Base-by-base conservation (phyloP, 2,329 filamentous ascomycete species). In the Grosmannia huntii region DNA sequence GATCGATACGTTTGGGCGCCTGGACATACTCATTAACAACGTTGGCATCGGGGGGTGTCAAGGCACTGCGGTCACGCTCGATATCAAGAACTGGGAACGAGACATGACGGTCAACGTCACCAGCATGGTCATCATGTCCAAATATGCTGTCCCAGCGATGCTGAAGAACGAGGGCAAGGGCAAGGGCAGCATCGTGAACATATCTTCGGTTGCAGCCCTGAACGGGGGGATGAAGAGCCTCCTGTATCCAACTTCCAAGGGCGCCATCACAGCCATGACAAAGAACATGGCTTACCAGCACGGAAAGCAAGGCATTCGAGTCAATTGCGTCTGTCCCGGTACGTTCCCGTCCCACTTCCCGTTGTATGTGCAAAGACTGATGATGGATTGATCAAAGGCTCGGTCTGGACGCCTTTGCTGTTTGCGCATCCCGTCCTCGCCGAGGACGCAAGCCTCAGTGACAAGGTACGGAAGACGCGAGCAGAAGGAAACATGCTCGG, bases 21-120 rank as follows among this genome's bases (percentile, higher is more conserved):
- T 86, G 2, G 82, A 86, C 63, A 82, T 86, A 46, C 69, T 87
- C 0, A 71, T 86, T 38, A 86, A 86, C 64, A 82, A 81, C 58
- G 84, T 87, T 2, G 84, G 84, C 0, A 71, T 86, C 21, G 73
- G 74, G 5, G 84, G 84, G 2, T 41, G 38, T 7, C 38, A 41
- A 5, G 38, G 38, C 3, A 19, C 38, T 16, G 38, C 38, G 14
- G 72, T 81, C 1, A 78, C 82, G 0, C 77, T 85, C 1, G 79
- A 85, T 63, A 77, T 83, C 72, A 73, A 67, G 0, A 72, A 73
- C 12, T 87, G 81, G 80, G 72, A 76, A 0, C 73, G 73, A 56
- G 75, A 77, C 0, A 72, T 87, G 59, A 74, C 82, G 48, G 70
- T 85, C 53, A 87, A 87, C 63, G 79, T 87, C 5, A 76, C 75